These are phyloP conservation scores for Penicillium sp. DNA, from an alignment of 2,329 filamentous ascomycete species.

Conservation along the genomic window DNA sequence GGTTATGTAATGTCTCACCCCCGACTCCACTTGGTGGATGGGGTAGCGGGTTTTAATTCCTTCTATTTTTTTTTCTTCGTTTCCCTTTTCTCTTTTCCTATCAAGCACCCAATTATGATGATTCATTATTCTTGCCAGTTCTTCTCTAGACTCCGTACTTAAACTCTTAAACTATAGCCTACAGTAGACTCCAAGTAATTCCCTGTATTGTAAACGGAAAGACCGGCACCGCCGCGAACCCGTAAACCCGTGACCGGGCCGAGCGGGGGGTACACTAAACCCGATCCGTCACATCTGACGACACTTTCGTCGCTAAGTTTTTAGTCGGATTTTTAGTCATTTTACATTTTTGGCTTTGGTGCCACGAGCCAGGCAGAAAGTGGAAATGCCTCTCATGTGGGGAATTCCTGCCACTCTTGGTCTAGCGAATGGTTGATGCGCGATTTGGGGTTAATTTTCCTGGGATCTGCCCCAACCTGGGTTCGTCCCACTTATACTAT, in stretches of 20 bases:
- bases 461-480: constrained; percentile 15
- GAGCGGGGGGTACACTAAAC: constrained; percentile 12
- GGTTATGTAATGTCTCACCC: constrained; percentile 3
- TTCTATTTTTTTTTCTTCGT: neutral
- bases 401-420: constrained; percentile 11
- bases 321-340: neutral
- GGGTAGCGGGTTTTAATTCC: neutral
- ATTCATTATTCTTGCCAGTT: no score
- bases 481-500: neutral
- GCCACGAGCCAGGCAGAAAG: constrained; percentile 4
- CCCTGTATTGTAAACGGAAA: neutral
- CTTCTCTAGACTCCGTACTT: neutral
- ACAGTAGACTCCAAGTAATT: no score
- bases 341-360: neutral
- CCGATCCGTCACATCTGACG: constrained; percentile 2
- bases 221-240: constrained; percentile 8
- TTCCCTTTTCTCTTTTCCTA: neutral
- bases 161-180: no score
- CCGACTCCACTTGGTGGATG: constrained; percentile 2
- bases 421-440: constrained; percentile 7
- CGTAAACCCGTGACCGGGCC: constrained; percentile 22
- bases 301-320: neutral
- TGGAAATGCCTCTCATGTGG: constrained; percentile 25
- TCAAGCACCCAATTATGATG: neutral
- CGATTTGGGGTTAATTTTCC: constrained; percentile 7